These are phyloP conservation scores for Colletotrichum lentis DNA, from an alignment of 2,329 filamentous ascomycete species.

Conservation along the genomic window DNA sequence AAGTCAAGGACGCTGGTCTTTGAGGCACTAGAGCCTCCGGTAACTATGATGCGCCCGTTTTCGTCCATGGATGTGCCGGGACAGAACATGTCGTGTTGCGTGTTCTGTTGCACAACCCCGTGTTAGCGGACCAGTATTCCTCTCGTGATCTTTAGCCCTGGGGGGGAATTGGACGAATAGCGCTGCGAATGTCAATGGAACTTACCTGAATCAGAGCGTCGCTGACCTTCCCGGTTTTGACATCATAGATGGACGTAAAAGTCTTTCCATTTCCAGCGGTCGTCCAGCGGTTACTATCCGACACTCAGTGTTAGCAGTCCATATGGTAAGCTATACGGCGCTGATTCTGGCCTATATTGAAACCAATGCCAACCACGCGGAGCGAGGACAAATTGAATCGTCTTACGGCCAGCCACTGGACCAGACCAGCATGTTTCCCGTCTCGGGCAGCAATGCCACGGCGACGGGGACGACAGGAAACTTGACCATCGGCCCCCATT, in stretches of 20 bases:
- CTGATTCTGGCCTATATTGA: not conserved
- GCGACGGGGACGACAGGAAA: conserved; percentile 50
- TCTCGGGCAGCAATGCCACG: conserved; percentile 31
- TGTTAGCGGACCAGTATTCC: not conserved
- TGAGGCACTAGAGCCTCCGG: conserved; percentile 59
- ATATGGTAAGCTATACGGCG: not conserved
- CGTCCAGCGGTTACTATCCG: conserved; percentile 38
- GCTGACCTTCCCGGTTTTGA: conserved; percentile 40
- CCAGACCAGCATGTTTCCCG: conserved; percentile 31
- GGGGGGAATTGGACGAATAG: too few species aligned
- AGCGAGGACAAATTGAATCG: not conserved
- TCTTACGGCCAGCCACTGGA: conserved; percentile 31
- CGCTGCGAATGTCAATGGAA: too few species aligned
- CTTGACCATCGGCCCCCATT: conserved; percentile 48
- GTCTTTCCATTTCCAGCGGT: conserved; percentile 32
- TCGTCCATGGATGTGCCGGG: conserved; percentile 61
- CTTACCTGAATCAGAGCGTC: conserved; percentile 43
- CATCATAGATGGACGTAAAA: conserved; percentile 22
- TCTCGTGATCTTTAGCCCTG: not conserved
- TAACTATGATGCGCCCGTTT: conserved; percentile 59
- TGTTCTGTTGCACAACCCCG: conserved; percentile 44
- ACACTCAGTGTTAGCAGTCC: not conserved
- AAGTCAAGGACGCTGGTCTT: conserved; percentile 58
- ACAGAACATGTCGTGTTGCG: conserved; percentile 64
- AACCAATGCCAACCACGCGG: not conserved